Evolutionary conservation across 768 basidiomycete genomes (phyloP).

Genomic region (Serendipita indica): DNA sequence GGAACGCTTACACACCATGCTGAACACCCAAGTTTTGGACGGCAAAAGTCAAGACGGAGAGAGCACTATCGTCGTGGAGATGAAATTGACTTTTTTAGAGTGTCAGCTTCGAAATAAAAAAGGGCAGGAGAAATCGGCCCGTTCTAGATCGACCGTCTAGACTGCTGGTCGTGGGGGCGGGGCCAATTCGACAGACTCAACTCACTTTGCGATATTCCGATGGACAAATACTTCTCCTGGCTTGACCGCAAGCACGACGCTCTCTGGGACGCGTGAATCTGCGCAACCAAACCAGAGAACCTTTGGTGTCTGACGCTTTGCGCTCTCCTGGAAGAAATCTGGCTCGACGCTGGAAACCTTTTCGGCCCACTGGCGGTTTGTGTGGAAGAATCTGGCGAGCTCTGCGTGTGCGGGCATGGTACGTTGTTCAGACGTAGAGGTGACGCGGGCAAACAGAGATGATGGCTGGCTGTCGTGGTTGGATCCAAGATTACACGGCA

Average conservation of each 20-base stretch:
- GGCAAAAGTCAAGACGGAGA: conserved; percentile 62
- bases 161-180: neutral
- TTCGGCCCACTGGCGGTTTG: conserved; percentile 57
- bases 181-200: conserved; percentile 10
- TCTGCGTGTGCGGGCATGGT: conserved; percentile 14
- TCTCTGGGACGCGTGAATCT: conserved; percentile 76
- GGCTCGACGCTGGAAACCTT: conserved; percentile 41
- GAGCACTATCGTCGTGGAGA: conserved; percentile 50
- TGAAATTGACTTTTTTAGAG: conserved; percentile 53
- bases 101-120: too few species aligned
- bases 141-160: neutral
- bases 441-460: too few species aligned
- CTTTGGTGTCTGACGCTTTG: conserved; percentile 58
- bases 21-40: conserved; percentile 53
- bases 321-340: conserved; percentile 44
- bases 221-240: conserved; percentile 78
- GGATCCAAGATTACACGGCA: too few species aligned
- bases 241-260: conserved; percentile 46
- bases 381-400: conserved; percentile 26
- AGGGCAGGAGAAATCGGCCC: neutral
- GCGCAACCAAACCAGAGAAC: conserved; percentile 70
- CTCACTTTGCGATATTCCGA: conserved; percentile 79
- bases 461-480: too few species aligned
- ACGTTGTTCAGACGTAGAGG: too few species aligned
- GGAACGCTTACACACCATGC: conserved; percentile 46